Percentiles rank a stretch among this genome's conserved stretches.
Evolutionary conservation across 257 asterid genomes (phyloP).

Genomic region (Ophiorrhiza pumila): DNA sequence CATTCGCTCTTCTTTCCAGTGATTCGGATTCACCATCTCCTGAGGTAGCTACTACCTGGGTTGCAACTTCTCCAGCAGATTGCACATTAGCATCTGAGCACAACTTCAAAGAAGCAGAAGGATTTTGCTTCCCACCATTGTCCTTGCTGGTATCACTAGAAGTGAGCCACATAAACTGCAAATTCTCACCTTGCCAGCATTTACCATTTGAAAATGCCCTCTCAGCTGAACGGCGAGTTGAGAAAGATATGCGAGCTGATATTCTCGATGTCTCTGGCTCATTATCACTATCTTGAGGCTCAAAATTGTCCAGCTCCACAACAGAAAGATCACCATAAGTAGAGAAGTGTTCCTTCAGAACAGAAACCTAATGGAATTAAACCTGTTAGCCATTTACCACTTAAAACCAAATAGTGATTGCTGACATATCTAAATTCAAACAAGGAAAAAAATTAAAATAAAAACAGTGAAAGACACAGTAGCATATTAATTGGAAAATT

Average conservation of each 20-base stretch:
- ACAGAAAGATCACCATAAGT: slow-evolving; percentile 67
- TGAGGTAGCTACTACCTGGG: slow-evolving; percentile 19
- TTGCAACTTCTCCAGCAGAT: slow-evolving; percentile 21
- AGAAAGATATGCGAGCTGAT: slow-evolving; percentile 68
- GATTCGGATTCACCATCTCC: slow-evolving; percentile 36
- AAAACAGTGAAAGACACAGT: background rate
- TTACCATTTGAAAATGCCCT: slow-evolving; percentile 78
- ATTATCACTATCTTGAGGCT: slow-evolving; percentile 38
- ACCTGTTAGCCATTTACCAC: slow-evolving; percentile 1
- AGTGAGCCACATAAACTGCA: slow-evolving; percentile 63
- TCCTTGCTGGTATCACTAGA: slow-evolving; percentile 28
- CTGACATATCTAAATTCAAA: background rate
- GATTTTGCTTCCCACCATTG: slow-evolving; percentile 23
- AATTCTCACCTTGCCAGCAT: slow-evolving; percentile 74
- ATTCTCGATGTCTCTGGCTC: slow-evolving; percentile 37
- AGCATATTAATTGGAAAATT: background rate
- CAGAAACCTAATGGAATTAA: slow-evolving; percentile 48
- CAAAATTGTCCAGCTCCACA: slow-evolving; percentile 61
- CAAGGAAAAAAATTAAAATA: background rate
- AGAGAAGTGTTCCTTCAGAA: slow-evolving; percentile 79
- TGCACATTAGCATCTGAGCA: slow-evolving; percentile 22
- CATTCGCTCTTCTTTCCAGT: slow-evolving; percentile 27
- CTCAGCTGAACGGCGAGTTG: slow-evolving; percentile 76
- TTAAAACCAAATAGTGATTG: background rate
- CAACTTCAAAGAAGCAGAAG: slow-evolving; percentile 16